Evolutionary conservation across 306 rosid genomes (phyloP).

Genomic region (Rosa rugosa): DNA sequence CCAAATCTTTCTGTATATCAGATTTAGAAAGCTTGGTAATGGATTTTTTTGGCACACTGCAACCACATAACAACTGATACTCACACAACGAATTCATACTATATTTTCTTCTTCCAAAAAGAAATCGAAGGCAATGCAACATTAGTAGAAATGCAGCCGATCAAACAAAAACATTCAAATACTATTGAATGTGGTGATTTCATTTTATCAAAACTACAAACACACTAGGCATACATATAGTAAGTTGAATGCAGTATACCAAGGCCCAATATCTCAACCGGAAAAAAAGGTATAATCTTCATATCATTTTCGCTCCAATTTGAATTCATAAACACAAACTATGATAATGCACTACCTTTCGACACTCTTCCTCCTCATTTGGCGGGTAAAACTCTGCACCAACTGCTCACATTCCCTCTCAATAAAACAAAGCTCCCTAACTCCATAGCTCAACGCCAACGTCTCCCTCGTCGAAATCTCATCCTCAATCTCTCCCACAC

Average conservation of each 20-base stretch:
- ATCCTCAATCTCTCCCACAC: constrained; percentile 58
- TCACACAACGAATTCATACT: constrained; percentile 30
- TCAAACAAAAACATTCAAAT: neutral
- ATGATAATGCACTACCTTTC: constrained; percentile 42
- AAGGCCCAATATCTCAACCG: too few species aligned
- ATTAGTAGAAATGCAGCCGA: neutral
- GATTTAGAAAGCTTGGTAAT: constrained; percentile 66
- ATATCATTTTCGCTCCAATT: neutral
- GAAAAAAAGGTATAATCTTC: neutral
- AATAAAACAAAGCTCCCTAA: constrained; percentile 68
- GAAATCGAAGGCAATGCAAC: neutral
- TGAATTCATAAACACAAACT: constrained; percentile 6
- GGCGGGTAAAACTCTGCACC: constrained; percentile 58
- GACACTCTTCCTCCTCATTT: constrained; percentile 44
- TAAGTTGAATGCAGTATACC: neutral
- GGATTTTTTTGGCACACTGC: constrained; percentile 55
- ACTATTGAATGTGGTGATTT: too few species aligned
- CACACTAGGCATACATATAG: neutral
- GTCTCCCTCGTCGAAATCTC: constrained; percentile 61
- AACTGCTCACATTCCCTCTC: constrained; percentile 81
- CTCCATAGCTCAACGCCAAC: constrained; percentile 66
- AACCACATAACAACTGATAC: constrained; percentile 36
- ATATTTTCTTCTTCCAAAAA: constrained; percentile 17
- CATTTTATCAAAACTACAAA: neutral
- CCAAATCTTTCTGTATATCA: constrained; percentile 76